Conservation (phyloP, 257 asterid species). For the Nicotiana sylvestris region DNA sequence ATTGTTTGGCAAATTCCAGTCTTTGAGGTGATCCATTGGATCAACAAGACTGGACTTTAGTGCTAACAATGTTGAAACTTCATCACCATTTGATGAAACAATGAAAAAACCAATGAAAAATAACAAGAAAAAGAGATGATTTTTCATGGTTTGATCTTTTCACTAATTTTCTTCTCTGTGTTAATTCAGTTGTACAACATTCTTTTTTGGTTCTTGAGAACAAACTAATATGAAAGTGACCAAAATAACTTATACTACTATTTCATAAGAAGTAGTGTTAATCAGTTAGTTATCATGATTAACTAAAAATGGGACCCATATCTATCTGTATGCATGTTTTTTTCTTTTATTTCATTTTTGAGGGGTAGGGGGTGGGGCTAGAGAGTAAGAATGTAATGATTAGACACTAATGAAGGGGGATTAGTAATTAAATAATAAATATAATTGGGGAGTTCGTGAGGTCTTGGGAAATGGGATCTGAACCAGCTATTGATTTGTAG, state of each 20-base stretch:
- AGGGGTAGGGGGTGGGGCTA: too few species aligned
- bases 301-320: constrained; percentile 34
- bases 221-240: constrained; percentile 19
- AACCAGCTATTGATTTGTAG: constrained; percentile 37
- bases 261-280: constrained; percentile 27
- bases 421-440: constrained; percentile 3
- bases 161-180: background rate
- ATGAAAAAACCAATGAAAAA: constrained; percentile 46
- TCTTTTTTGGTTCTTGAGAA: constrained; percentile 37
- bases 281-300: constrained; percentile 37
- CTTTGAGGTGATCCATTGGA: constrained; percentile 38
- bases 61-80: constrained; percentile 40
- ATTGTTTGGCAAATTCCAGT: constrained; percentile 38
- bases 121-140: constrained; percentile 30
- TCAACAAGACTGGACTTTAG: constrained; percentile 55
- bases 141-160: constrained; percentile 26
- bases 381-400: constrained; percentile 27
- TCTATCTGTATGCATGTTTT: constrained; percentile 35
- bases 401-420: constrained; percentile 26
- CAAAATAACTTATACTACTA: constrained; percentile 34
- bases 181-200: background rate
- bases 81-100: constrained; percentile 41
- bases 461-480: constrained; percentile 35
- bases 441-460: constrained; percentile 36
- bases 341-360: constrained; percentile 10